Evolutionary conservation across 139 green algal genomes (phyloP).

Genomic region (Volvox reticuliferus): DNA sequence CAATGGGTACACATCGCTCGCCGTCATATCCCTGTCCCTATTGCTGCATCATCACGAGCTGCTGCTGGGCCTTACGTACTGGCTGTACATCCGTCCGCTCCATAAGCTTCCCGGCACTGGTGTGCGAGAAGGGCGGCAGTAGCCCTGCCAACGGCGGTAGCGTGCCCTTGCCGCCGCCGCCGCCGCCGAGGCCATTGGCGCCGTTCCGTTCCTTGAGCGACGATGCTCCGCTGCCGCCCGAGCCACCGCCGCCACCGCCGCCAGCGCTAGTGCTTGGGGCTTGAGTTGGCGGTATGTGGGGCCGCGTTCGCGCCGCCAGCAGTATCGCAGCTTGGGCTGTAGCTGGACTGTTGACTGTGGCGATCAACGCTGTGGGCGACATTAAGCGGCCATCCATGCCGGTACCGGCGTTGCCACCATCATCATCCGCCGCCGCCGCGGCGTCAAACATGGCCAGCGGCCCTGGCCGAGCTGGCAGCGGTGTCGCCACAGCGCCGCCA

Average conservation of each 20-base stretch:
- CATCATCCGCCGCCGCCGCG: constrained; percentile 6
- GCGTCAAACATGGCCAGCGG: constrained; percentile 37
- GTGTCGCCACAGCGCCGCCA: not conserved
- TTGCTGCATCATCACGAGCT: constrained; percentile 12
- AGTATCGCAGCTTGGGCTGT: constrained; percentile 36
- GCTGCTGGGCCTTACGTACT: constrained; percentile 14
- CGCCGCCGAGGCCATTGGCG: not conserved
- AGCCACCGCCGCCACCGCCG: not conserved
- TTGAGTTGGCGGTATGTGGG: not conserved
- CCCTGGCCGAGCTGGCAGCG: not conserved
- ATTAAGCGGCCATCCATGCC: not conserved
- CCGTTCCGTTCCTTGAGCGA: not conserved
- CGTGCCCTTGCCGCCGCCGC: not conserved
- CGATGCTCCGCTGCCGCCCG: not conserved
- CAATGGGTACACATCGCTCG: no score
- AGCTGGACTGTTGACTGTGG: constrained; percentile 9
- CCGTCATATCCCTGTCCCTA: not conserved
- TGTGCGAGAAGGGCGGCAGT: not conserved
- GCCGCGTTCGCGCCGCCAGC: not conserved
- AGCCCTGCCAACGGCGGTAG: constrained; percentile 15
- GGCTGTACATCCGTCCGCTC: constrained; percentile 21
- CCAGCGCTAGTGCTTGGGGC: not conserved
- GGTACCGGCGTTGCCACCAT: not conserved
- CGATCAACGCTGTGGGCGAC: constrained; percentile 4
- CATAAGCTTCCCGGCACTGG: not conserved